Base-by-base conservation (phyloP, 257 asterid genomes). In the Solanum raphanifolium region DNA sequence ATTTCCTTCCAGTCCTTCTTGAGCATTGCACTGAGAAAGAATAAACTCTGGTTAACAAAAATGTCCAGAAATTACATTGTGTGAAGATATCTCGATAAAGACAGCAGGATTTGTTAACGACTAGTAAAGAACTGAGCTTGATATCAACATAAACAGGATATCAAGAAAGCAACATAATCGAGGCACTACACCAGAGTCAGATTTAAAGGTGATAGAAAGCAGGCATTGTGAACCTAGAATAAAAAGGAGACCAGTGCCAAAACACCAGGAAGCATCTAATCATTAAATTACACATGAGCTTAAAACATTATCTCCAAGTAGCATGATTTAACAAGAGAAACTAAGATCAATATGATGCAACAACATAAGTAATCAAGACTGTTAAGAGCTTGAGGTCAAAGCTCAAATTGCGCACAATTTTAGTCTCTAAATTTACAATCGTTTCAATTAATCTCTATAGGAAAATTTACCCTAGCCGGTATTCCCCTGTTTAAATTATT, bases 1-100 rank as follows among this genome's bases (percentile, higher is more conserved):
- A 90, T 94, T 97, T 83, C 99, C 99, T 92, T 95, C 98, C 95
- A 97, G 72, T 36, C 99, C 99, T 90, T 97, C 99, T 88, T 93
- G 98, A 73, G 94, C 94, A 89, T 97, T 97, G 88, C 89, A 91
- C 99, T 97, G 88, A 62, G 89, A 86, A 58, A 38, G 58, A 41
- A 43, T 15, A 31, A 82, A 79, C 29, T 81, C 29, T 1, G 13
- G 68, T 81, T 29, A 81, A 81, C 41, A 81, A 71, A n/a, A 83
- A 7, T 31, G 3, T 75, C 86, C 35, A 83, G 86, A 75, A 76
- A 90, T 73, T 71, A 81, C 18, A 81, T 41, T 23, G 41, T 46
- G 27, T 29, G 27, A 79, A 27, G 85, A 27, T 81, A 43, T 81
- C 41, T 27, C 65, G 0, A 81, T 16, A 46, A 48, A 81, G 29